Conservation (phyloP, 2,329 filamentous ascomycete species). For the Colletotrichum melonis region DNA sequence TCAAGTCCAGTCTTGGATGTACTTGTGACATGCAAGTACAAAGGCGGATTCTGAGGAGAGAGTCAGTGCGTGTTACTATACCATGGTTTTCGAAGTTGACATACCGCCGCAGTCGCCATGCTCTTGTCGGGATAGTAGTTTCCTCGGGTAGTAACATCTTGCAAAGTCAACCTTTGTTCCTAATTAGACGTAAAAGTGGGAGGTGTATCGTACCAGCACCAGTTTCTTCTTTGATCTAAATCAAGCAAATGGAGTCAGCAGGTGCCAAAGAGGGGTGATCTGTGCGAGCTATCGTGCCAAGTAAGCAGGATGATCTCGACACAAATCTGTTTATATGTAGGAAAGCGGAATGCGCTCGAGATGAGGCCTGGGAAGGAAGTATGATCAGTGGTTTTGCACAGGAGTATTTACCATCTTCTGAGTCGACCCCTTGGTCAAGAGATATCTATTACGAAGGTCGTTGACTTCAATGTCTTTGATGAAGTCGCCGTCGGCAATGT, state of each 20-base stretch:
- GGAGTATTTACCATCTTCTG: slow-evolving; percentile 98
- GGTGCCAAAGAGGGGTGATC: slow-evolving; percentile 80
- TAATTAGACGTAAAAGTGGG: slow-evolving; percentile 59
- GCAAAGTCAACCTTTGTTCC: slow-evolving; percentile 68
- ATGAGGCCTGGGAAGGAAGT: slow-evolving; percentile 32
- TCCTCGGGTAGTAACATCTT: slow-evolving; percentile 98
- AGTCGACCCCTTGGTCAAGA: slow-evolving; percentile 94
- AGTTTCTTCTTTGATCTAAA: slow-evolving; percentile 99
- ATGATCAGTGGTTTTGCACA: slow-evolving; percentile 55
- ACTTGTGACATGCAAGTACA: slow-evolving; percentile 96
- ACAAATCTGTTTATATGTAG: slow-evolving; percentile 51
- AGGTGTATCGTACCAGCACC: slow-evolving; percentile 93
- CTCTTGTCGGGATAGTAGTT: slow-evolving; percentile 97
- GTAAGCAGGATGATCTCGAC: slow-evolving; percentile 78
- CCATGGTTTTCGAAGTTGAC: slow-evolving; percentile 46
- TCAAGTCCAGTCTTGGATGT: slow-evolving; percentile 93
- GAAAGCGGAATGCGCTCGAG: slow-evolving; percentile 27
- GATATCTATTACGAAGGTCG: slow-evolving; percentile 95
- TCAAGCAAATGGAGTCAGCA: slow-evolving; percentile 93
- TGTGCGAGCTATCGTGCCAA: slow-evolving; percentile 72
- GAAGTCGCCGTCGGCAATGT: slow-evolving; percentile 95
- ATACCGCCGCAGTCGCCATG: slow-evolving; percentile 93
- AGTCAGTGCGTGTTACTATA: slow-evolving; percentile 9
- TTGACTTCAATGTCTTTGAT: slow-evolving; percentile 99
- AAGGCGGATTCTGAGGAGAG: slow-evolving; percentile 80